Percentiles rank a stretch among this genome's conserved stretches.
Evolutionary conservation across 169 alveolate genomes (phyloP).

Genomic region (Theileria luwenshuni): DNA sequence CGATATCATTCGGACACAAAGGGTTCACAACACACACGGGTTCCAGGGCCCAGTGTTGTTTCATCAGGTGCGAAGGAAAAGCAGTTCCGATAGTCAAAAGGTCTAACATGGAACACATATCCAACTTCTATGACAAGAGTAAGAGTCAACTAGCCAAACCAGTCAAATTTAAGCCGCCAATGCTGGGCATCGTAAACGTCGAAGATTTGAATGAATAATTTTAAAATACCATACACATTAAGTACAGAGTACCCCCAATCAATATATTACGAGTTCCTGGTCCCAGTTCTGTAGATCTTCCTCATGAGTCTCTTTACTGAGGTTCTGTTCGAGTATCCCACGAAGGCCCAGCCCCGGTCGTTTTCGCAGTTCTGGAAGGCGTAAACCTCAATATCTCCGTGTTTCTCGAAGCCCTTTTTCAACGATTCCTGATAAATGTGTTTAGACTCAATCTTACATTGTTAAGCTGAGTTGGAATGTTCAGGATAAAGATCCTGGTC

Average conservation of each 20-base stretch:
- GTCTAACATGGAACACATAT: constrained; percentile 59
- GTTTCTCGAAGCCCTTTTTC: constrained; percentile 57
- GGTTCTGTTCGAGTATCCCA: constrained; percentile 71
- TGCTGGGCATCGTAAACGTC: constrained; percentile 39
- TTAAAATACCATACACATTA: background rate
- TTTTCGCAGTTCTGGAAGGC: constrained; percentile 67
- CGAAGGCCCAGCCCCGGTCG: constrained; percentile 81
- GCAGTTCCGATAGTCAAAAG: constrained; percentile 56
- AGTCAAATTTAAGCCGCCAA: constrained; percentile 61
- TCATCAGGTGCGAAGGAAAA: constrained; percentile 54
- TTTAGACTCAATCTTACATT: constrained; percentile 18
- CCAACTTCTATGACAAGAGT: constrained; percentile 47
- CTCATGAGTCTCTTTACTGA: constrained; percentile 57
- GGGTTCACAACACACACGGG: constrained; percentile 58
- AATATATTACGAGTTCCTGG: background rate
- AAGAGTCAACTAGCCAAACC: constrained; percentile 54
- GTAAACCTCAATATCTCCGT: constrained; percentile 77
- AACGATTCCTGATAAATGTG: constrained; percentile 36
- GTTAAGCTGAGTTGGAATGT: constrained; percentile 50
- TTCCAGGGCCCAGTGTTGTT: constrained; percentile 63
- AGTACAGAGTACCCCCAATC: background rate
- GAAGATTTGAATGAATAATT: constrained; percentile 18
- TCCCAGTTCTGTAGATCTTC: constrained; percentile 46
- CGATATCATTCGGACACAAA: constrained; percentile 47
- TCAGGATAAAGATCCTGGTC: constrained; percentile 57